A percentile compares a stretch with the other conserved stretches of the same genome.
phyloP scores from a whole-genome alignment of 306 rosid species.

The Delonix regia region DNA sequence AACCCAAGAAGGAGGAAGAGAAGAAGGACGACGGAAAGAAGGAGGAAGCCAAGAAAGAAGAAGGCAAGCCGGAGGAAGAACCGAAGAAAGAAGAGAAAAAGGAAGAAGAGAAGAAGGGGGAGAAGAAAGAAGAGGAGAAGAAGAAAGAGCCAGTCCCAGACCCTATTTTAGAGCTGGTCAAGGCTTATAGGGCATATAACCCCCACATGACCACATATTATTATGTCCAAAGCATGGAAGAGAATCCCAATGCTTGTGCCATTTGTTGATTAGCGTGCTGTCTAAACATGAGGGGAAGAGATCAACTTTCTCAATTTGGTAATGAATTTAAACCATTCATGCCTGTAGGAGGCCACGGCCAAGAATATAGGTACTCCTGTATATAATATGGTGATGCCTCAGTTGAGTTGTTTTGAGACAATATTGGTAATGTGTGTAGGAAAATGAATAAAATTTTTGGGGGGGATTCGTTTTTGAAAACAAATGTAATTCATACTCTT shows the following conservation, averaged over 20 bases:
- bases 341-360: constrained; percentile 37
- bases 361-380: constrained; percentile 48
- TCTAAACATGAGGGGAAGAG: constrained; percentile 21
- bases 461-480: constrained; percentile 38
- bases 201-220: constrained; percentile 76
- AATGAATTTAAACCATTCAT: constrained; percentile 32
- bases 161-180: constrained; percentile 70
- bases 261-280: constrained; percentile 49
- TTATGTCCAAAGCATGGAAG: constrained; percentile 89
- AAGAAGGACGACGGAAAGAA: constrained; percentile 41
- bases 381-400: constrained; percentile 55
- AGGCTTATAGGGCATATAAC: constrained; percentile 74
- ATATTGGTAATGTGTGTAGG: constrained; percentile 52
- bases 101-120: constrained; percentile 43
- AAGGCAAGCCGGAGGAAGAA: constrained; percentile 51
- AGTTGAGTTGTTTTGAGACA: constrained; percentile 34
- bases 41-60: constrained; percentile 54
- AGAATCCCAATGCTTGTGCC: constrained; percentile 91
- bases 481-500: constrained; percentile 32
- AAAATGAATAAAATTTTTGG: constrained; percentile 51
- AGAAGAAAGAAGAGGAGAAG: constrained; percentile 51
- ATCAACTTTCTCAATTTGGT: constrained; percentile 37
- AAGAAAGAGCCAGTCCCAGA: constrained; percentile 62
- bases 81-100: constrained; percentile 50
- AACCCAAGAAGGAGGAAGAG: constrained; percentile 48